These are phyloP conservation scores for Cornus controversa DNA, from an alignment of 148 eudicot species.

Conservation along the genomic window DNA sequence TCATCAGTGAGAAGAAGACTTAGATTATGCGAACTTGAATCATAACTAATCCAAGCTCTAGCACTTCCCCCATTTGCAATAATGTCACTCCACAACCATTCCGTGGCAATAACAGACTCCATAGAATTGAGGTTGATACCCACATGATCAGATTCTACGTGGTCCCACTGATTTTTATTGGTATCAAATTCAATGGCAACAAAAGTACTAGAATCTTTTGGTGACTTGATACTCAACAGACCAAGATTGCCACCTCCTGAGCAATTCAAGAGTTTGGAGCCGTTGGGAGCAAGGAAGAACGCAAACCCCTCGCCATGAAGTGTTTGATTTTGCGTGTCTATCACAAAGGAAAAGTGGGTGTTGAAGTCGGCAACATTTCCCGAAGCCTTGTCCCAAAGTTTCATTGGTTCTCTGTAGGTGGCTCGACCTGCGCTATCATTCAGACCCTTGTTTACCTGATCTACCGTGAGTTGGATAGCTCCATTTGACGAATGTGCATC, in stretches of 20 bases:
- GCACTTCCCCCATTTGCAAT: too few species aligned
- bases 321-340: not conserved
- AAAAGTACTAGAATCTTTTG: too few species aligned
- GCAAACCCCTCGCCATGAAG: not conserved
- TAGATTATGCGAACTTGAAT: not conserved
- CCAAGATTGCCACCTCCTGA: not conserved
- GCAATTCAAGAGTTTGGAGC: not conserved
- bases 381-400: not conserved
- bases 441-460: too few species aligned
- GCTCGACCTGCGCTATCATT: not conserved
- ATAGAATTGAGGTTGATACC: not conserved
- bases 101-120: not conserved
- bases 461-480: not conserved
- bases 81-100: not conserved
- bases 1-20: not conserved
- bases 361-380: not conserved
- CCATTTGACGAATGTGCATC: not conserved
- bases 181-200: conserved; percentile 28
- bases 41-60: not conserved
- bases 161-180: conserved; percentile 8
- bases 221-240: too few species aligned
- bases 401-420: not conserved
- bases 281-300: not conserved
- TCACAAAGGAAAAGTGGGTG: not conserved
- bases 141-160: not conserved